These are phyloP conservation scores for Colletotrichum abscissum DNA, from an alignment of 2,329 filamentous ascomycete species.

Conservation along the genomic window DNA sequence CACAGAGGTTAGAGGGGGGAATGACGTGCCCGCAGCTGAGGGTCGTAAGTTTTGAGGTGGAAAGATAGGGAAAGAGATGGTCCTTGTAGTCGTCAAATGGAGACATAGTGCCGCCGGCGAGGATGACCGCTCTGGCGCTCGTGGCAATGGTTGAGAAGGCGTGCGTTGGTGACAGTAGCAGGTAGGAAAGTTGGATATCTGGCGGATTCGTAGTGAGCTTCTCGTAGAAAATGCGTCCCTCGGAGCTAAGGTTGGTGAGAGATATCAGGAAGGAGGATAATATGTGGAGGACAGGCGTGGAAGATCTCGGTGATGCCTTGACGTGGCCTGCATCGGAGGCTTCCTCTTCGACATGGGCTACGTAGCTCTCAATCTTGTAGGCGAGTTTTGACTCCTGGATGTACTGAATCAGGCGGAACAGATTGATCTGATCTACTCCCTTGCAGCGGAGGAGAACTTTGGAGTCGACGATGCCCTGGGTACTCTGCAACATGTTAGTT, in stretches of 20 bases:
- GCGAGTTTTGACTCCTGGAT: constrained; percentile 92
- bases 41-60: constrained; percentile 73
- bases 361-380: constrained; percentile 93
- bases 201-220: constrained; percentile 48
- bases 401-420: constrained; percentile 88
- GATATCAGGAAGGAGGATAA: constrained; percentile 76
- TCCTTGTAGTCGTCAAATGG: constrained; percentile 91
- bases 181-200: constrained; percentile 79
- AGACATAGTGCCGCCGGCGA: constrained; percentile 97
- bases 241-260: constrained; percentile 85
- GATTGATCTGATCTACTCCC: constrained; percentile 93
- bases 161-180: constrained; percentile 90
- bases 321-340: constrained; percentile 46
- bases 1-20: constrained; percentile 82
- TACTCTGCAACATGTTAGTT: constrained; percentile 43
- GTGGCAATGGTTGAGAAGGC: constrained; percentile 91
- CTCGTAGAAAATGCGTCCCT: constrained; percentile 74
- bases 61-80: constrained; percentile 84
- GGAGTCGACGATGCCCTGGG: constrained; percentile 76
- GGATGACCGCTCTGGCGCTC: constrained; percentile 85
- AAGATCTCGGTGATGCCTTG: constrained; percentile 46
- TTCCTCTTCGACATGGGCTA: constrained; percentile 68
- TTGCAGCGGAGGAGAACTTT: constrained; percentile 82
- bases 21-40: constrained; percentile 97
- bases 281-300: constrained; percentile 65